Base-by-base conservation (phyloP, 75 land plant species). In the Pinus taeda region DNA sequence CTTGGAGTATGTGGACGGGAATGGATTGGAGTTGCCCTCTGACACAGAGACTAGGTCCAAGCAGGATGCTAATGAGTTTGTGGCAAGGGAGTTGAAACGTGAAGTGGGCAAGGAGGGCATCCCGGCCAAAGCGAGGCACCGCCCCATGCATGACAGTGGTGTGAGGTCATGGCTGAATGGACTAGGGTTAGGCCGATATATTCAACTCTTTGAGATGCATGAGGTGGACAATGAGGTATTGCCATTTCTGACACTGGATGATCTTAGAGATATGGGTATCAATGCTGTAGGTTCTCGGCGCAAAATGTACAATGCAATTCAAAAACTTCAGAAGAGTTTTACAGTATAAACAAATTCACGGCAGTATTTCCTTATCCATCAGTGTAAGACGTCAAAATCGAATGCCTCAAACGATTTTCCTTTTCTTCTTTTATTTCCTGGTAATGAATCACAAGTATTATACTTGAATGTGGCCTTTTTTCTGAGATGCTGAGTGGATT, bases 221-320 rank as follows among this genome's bases (percentile, higher is more conserved):
- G 98, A 96, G 84, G 97, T 96, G 49, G 98, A 96, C 67, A 82
- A 81, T 26, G 94, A 91, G 70, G 97, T 93, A 13, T 74, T 96
- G 65, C 98, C 98, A 4, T 59, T 93, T 77, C 78, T 96, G 59
- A 96, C 98, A 7, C 20, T 95, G 77, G 95, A 95, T 30, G 98
- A 95, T 75, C 85, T 93, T 21, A 88, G 89, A 83, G 98, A 96
- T 71, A 93, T 96, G 98, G 97, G 97, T 42, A 87, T 96, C 15
- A 85, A 77, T 76, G 98, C 98, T 1, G 98, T 95, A 36, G 98
- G 98, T 55, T 88, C 98, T 12, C 89, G 98, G 21, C 82, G 98
- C 57, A 95, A 95, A 77, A 88, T 95, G 90, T 96, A 74, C 57
- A 76, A 76, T 78, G 88, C 87, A 2, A 95, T 95, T 60, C 93